Evolutionary conservation across 2,329 filamentous ascomycete genomes (phyloP).

Genomic region (Purpureocillium lavendulum): DNA sequence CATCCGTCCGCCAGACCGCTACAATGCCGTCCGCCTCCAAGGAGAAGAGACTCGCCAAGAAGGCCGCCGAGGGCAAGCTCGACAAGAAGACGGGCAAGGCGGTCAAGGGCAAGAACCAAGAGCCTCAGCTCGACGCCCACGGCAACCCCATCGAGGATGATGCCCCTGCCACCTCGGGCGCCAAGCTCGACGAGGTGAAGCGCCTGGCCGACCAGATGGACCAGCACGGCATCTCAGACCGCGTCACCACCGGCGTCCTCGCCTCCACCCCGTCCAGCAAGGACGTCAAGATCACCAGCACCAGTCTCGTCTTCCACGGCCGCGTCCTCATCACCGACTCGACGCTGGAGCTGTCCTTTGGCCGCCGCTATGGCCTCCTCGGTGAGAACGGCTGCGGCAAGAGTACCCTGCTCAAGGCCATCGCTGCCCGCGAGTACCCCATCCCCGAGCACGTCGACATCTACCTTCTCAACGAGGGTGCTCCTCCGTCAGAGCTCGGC

Average conservation of each 20-base stretch:
- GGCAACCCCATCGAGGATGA: slow-evolving; percentile 49
- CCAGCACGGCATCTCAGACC: slow-evolving; percentile 90
- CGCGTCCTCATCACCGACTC: slow-evolving; percentile 92
- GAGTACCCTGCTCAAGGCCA: slow-evolving; percentile 93
- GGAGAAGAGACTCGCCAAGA: slow-evolving; percentile 64
- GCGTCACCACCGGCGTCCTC: slow-evolving; percentile 95
- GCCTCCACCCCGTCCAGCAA: slow-evolving; percentile 76
- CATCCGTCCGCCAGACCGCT: slow-evolving; percentile 14
- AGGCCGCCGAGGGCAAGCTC: slow-evolving; percentile 59
- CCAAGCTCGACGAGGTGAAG: slow-evolving; percentile 73
- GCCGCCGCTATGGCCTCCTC: slow-evolving; percentile 85
- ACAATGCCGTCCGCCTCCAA: slow-evolving; percentile 63
- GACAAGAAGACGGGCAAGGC: slow-evolving; percentile 69
- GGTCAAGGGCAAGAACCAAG: slow-evolving; percentile 64
- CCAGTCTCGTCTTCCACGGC: slow-evolving; percentile 94
- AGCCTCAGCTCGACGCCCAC: slow-evolving; percentile 55
- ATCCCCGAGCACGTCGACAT: slow-evolving; percentile 96
- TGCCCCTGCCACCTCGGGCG: slow-evolving; percentile 59
- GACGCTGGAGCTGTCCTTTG: slow-evolving; percentile 86
- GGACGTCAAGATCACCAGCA: slow-evolving; percentile 95
- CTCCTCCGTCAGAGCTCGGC: slow-evolving; percentile 78
- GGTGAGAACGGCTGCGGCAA: slow-evolving; percentile 99
- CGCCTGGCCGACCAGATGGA: slow-evolving; percentile 90
- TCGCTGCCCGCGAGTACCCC: slow-evolving; percentile 87
- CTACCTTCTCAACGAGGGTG: slow-evolving; percentile 96